Conservation (phyloP, 1,284 basidiomycete species). For the Golubevia sp. region DNA sequence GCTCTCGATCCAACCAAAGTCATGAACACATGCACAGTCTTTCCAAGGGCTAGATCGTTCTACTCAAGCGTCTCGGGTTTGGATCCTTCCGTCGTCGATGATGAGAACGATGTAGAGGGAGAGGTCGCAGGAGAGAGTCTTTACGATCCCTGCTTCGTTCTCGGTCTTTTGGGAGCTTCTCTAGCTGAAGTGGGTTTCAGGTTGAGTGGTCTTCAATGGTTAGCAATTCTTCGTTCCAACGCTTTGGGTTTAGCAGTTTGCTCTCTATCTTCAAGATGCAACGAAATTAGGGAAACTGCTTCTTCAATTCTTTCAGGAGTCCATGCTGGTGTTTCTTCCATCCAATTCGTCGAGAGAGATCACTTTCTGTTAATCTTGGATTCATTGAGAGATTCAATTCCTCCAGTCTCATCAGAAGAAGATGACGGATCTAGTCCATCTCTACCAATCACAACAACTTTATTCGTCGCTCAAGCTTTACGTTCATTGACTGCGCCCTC, state of each 20-base stretch:
- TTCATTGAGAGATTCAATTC: constrained; percentile 12
- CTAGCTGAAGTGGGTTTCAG: constrained; percentile 14
- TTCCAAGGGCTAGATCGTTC: constrained; percentile 19
- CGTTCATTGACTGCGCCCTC: constrained; percentile 37
- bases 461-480: constrained; percentile 49
- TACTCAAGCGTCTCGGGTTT: not conserved
- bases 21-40: constrained; percentile 43
- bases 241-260: constrained; percentile 37
- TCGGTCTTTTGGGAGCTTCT: constrained; percentile 31
- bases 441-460: constrained; percentile 41
- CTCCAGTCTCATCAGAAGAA: constrained; percentile 2
- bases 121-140: not conserved
- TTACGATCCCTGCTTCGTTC: constrained; percentile 51
- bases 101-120: too few relatives aligned
- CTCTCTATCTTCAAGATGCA: constrained; percentile 35
- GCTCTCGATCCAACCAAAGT: constrained; percentile 31
- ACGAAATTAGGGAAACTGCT: constrained; percentile 21
- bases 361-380: constrained; percentile 48
- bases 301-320: constrained; percentile 27
- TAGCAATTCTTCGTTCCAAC: constrained; percentile 49
- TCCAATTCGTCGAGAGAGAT: constrained; percentile 45
- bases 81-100: too few relatives aligned
- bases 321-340: constrained; percentile 24
- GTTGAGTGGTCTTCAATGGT: constrained; percentile 46
- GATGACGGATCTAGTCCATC: constrained; percentile 20